A percentile compares a stretch with the other conserved stretches of the same genome.
Conservation (phyloP, 768 basidiomycete species). For the Trametes punicea region DNA sequence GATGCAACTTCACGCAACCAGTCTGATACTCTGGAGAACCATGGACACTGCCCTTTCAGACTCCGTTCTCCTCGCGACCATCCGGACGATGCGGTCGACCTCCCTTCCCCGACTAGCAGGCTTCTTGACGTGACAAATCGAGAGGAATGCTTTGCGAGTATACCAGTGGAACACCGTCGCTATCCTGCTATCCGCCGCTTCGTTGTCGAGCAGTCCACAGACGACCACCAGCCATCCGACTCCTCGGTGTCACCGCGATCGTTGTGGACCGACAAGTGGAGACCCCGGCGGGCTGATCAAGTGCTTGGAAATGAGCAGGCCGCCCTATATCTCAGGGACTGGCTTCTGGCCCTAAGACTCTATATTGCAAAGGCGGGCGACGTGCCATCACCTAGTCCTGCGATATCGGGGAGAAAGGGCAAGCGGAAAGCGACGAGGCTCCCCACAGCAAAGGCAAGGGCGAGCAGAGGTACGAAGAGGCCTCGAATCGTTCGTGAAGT, state of each 20-base stretch:
- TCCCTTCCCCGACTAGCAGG: background rate
- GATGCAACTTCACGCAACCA: too few species aligned
- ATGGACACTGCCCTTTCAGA: too few species aligned
- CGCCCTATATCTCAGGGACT: constrained; percentile 70
- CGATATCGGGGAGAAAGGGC: background rate
- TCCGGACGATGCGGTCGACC: too few species aligned
- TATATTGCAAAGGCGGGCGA: constrained; percentile 31
- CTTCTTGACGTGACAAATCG: background rate
- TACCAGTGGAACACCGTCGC: constrained; percentile 4
- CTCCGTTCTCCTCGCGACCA: too few species aligned
- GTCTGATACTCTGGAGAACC: too few species aligned
- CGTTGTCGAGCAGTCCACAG: background rate
- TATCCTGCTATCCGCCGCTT: constrained; percentile 21
- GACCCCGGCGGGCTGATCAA: constrained; percentile 67
- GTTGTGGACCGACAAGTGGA: constrained; percentile 74
- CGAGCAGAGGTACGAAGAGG: constrained; percentile 48
- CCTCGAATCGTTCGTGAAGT: constrained; percentile 57
- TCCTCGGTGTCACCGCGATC: constrained; percentile 33
- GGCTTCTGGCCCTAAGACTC: constrained; percentile 71
- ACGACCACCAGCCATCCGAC: background rate
- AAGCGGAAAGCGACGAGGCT: constrained; percentile 19
- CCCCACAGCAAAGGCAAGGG: constrained; percentile 26
- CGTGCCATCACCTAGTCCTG: background rate
- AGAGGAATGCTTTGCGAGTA: background rate
- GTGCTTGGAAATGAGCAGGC: constrained; percentile 75